Conservation (phyloP, 2,329 filamentous ascomycete species). For the Fusarium newnesense region DNA sequence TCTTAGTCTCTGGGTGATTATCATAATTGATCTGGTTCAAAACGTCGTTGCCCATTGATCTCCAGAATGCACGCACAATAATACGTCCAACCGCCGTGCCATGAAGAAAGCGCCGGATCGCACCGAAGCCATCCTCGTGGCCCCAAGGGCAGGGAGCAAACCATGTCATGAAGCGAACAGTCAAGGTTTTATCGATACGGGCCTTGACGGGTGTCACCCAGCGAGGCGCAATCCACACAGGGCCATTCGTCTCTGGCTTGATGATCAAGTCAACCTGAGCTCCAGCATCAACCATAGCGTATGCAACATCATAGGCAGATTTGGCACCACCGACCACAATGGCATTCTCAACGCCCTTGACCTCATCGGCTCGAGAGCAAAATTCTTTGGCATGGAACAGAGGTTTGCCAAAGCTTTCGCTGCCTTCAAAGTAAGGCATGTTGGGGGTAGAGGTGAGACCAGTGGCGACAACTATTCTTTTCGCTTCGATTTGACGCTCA, state of each 20-base stretch:
- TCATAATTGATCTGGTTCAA: conserved; percentile 57
- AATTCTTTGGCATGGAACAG: conserved; percentile 58
- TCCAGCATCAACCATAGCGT: conserved; percentile 55
- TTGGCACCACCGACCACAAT: conserved; percentile 67
- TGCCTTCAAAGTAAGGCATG: conserved; percentile 51
- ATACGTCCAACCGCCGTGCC: background rate
- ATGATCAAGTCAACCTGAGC: conserved; percentile 34
- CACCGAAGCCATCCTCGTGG: background rate
- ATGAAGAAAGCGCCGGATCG: background rate
- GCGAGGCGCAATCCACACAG: background rate
- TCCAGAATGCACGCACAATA: conserved; percentile 55
- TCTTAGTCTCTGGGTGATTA: conserved; percentile 49
- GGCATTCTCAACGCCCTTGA: conserved; percentile 47
- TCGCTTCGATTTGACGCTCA: background rate
- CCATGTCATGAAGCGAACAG: conserved; percentile 3
- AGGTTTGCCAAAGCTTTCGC: conserved; percentile 48
- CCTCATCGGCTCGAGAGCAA: conserved; percentile 41
- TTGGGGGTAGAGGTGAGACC: conserved; percentile 57
- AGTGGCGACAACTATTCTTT: conserved; percentile 59
- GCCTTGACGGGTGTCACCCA: conserved; percentile 1
- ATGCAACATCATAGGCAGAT: conserved; percentile 66
- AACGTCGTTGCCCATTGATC: conserved; percentile 57
- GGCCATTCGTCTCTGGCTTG: background rate
- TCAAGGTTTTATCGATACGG: background rate
- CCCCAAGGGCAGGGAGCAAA: conserved; percentile 1